A percentile compares a stretch with the other conserved stretches of the same genome.
These are phyloP conservation scores for Sporothrix pallida DNA, from an alignment of 2,329 filamentous ascomycete genomes.

Conservation along the genomic window DNA sequence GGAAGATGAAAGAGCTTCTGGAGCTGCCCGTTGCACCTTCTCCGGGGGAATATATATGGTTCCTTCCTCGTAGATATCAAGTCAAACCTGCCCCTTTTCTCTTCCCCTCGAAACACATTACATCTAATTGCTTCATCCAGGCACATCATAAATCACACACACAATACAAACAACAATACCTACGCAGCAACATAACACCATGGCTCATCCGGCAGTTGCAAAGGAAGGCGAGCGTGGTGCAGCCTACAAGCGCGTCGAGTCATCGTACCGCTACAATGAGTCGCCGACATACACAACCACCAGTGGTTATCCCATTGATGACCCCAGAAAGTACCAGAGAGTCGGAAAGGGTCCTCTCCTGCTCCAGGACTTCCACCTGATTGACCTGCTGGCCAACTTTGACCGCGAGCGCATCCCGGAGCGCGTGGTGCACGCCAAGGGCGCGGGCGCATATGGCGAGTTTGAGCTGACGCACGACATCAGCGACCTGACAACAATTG, in stretches of 20 bases:
- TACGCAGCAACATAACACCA: constrained; percentile 11
- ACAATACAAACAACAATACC: not conserved
- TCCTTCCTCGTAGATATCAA: too few relatives aligned
- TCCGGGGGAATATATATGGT: constrained; percentile 5
- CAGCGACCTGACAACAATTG: constrained; percentile 34
- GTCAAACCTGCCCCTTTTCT: not conserved
- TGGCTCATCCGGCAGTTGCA: constrained; percentile 12
- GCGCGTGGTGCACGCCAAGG: constrained; percentile 42
- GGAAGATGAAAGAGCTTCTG: constrained; percentile 4
- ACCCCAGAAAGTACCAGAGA: constrained; percentile 47
- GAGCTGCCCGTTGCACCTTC: not conserved
- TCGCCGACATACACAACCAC: constrained; percentile 64
- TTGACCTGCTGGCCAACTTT: constrained; percentile 64
- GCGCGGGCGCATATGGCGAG: constrained; percentile 41
- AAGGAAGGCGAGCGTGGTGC: constrained; percentile 3
- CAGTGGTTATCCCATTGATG: constrained; percentile 63
- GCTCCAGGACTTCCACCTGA: constrained; percentile 69
- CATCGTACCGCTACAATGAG: constrained; percentile 62
- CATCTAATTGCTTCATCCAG: not conserved
- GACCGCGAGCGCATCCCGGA: constrained; percentile 47
- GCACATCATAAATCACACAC: not conserved
- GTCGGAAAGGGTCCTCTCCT: constrained; percentile 58
- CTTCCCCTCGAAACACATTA: not conserved
- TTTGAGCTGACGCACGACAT: constrained; percentile 40
- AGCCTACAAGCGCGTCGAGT: constrained; percentile 36